These are phyloP conservation scores for Trametes meyenii DNA, from an alignment of 768 basidiomycete species.

Conservation along the genomic window DNA sequence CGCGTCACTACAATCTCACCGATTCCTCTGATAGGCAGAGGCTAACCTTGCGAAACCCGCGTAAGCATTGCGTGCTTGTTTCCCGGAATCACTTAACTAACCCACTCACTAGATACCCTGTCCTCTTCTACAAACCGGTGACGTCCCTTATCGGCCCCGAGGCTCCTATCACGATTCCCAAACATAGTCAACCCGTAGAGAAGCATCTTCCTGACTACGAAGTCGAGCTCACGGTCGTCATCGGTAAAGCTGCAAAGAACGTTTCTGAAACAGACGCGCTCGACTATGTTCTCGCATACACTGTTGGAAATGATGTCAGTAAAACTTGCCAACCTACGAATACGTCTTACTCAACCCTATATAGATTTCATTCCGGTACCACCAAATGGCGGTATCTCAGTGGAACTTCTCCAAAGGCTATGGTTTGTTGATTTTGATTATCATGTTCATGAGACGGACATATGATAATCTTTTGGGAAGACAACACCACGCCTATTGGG, in stretches of 20 bases:
- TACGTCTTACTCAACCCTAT: background rate
- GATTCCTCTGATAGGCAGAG: conserved; percentile 52
- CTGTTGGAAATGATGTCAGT: conserved; percentile 73
- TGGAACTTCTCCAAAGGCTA: conserved; percentile 91
- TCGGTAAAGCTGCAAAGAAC: conserved; percentile 80
- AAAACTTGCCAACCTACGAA: background rate
- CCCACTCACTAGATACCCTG: conserved; percentile 52
- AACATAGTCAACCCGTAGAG: conserved; percentile 66
- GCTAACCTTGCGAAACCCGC: conserved; percentile 62
- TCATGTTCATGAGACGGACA: background rate
- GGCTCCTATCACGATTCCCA: conserved; percentile 66
- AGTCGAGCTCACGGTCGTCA: conserved; percentile 79
- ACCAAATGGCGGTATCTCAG: conserved; percentile 79
- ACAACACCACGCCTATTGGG: conserved; percentile 75
- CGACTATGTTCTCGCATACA: conserved; percentile 85
- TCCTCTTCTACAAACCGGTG: conserved; percentile 81
- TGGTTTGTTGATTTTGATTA: conserved; percentile 47
- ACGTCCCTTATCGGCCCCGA: conserved; percentile 71
- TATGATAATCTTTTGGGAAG: conserved; percentile 33
- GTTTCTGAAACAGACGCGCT: conserved; percentile 81
- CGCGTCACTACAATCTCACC: background rate
- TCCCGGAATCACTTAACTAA: conserved; percentile 50
- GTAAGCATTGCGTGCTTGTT: conserved; percentile 40
- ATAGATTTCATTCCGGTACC: conserved; percentile 80
- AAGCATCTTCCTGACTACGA: conserved; percentile 82